Evolutionary conservation across 1,284 basidiomycete genomes (phyloP).

Genomic region (Rhodotorula sp.): DNA sequence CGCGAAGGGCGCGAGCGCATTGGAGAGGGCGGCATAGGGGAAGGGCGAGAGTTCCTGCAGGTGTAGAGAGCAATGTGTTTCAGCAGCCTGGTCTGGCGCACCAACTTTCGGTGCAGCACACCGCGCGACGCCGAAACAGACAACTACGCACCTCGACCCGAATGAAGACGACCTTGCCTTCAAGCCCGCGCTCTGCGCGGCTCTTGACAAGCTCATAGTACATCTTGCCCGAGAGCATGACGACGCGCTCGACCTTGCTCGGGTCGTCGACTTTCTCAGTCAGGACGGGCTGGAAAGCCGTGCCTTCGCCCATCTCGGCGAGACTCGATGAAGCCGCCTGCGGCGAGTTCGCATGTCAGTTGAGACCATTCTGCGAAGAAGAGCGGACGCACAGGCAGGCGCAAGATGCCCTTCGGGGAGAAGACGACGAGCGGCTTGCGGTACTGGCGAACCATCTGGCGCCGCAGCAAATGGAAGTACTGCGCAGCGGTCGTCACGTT

Average conservation of each 20-base stretch:
- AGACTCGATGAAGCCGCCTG: constrained; percentile 74
- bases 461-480: constrained; percentile 81
- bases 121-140: background rate
- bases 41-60: constrained; percentile 74
- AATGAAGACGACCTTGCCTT: constrained; percentile 64
- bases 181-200: constrained; percentile 58
- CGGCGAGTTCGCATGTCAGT: background rate
- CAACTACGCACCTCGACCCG: constrained; percentile 61
- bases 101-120: background rate
- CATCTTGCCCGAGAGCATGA: constrained; percentile 70
- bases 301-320: constrained; percentile 64
- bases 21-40: constrained; percentile 64
- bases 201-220: constrained; percentile 81
- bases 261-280: constrained; percentile 57
- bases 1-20: constrained; percentile 58
- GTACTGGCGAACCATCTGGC: constrained; percentile 79
- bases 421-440: constrained; percentile 80
- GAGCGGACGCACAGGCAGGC: constrained; percentile 64
- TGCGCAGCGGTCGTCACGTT: constrained; percentile 86
- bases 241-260: constrained; percentile 53
- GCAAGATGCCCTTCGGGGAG: constrained; percentile 76
- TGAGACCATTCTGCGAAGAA: background rate
- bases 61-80: background rate
- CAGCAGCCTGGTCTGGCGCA: background rate
- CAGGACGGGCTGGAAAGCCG: constrained; percentile 71